Base-by-base conservation (phyloP, 805 yeast species). In the Starmerella khaoyaiensis region DNA sequence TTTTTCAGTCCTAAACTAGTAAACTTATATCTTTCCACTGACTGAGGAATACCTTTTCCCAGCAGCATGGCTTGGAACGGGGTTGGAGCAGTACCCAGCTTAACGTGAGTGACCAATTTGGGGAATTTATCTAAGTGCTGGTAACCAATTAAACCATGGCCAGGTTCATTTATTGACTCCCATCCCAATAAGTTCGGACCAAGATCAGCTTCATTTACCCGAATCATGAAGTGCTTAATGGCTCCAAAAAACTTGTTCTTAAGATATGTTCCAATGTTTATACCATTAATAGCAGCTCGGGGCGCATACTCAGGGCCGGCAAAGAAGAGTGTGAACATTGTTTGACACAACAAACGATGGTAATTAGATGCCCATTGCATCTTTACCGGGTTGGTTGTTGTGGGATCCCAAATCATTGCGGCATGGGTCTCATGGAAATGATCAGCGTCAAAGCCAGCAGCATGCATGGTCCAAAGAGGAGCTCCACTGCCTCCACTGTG, bases 321-420 rank as follows among this genome's bases (percentile, higher is more conserved):
- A 59, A 81, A 86, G 50, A 84, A 84, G 49, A 81, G 54, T 0
- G 93, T 79, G 56, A 83, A 84, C 94, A 84, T 80, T n/a, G 80
- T 74, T 44, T 73, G 71, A 25, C 79, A 64, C 1, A 80, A 93
- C 34, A 83, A 62, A 23, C 87, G 64, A 42, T 63, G 69, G 52
- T 82, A 83, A 57, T 84, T 84, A 2, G 94, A 73, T 0, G 93
- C 74, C 96, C 96, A 84, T 29, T 83, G 64, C 96, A 86, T 84
- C 52, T 81, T 81, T 14, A 31, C 64, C 56, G 9, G 63, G 54
- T 41, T 35, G 25, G 35, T 25, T 8, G 35, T 40, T 53, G 63
- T 65, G 14, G 60, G 54, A 48, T 79, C 75, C 54, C 86, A 94
- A 16, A 83, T 54, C 23, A 81, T 56, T 0, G 95, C 87, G 1